Base-by-base conservation (phyloP, 176 grass and related monocot species). In the Musa itinerans region DNA sequence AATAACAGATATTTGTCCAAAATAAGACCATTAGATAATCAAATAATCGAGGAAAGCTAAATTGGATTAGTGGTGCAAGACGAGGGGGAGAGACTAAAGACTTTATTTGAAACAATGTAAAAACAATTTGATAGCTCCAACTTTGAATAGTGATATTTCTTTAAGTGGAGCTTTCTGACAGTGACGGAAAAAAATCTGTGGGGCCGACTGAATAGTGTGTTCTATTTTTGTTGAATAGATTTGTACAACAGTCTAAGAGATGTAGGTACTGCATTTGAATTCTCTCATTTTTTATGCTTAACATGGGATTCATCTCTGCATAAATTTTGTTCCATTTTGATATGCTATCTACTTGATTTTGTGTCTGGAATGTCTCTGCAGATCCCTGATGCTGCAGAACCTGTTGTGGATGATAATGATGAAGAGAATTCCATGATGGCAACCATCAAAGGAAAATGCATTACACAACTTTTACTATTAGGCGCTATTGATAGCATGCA, bases 401-500 rank as follows among this genome's bases (percentile, higher is more conserved):
- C 61, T 83, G 82, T 82, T 54, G 79, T 83, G 43, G 83, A 81
- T 68, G 87, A 90, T 68, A 86, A 89, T 65, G 89, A 94, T 79
- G 91, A 87, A 83, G 77, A 83, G 16, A 89, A 78, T 73, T 83
- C 89, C 63, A 85, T 87, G 80, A 99, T 91, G 96, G 91, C 94
- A 69, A 89, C 86, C 55, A 89, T 95, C 76, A 94, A 89, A 82
- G 92, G 96, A 81, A 99, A 94, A 85, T 99, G 96, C 57, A 89
- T 99, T 61, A 99, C 96, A 51, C 96, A 99, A 63, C 78, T 99
- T 81, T 83, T 94, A 59, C 82, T 99, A 29, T 84, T 99, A 79
- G 96, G 96, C 66, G 85, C 79, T 52, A 94, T 99, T 86, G 89
- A 99, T 71, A 89, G 78, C 74, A 92, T 99, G 92, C 96, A 99